Evolutionary conservation across 2,329 filamentous ascomycete genomes (phyloP), one percentile per base, ranked within the genome.

Genomic region (Aspergillus terreus): DNA sequence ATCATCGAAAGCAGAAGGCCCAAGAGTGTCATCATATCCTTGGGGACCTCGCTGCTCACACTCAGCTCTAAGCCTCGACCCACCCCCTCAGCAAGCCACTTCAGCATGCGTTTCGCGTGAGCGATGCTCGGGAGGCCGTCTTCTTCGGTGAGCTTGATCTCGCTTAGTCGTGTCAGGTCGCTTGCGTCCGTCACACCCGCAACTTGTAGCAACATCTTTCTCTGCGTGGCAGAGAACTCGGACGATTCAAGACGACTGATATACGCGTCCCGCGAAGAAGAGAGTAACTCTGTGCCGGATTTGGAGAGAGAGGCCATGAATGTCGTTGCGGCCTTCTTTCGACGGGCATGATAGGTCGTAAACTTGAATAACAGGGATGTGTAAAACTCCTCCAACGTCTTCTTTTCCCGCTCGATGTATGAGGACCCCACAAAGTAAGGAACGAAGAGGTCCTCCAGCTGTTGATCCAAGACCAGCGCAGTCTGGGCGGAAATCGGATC

Each of bases 61-160:
- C 89, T 91, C n/a, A 99, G 79, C 70, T 99, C 94, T 9, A 99
- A 79, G 0, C 91, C 90, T 57, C 94, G 82, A 36, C 94, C 88
- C 21, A 99, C 92, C 56, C 90, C 91, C 76, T 99, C 94, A 2
- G 94, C 94, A 38, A 99, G 77, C 94, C 94, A 99, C 67, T 90
- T 95, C 54, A 99, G 81, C 92, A 99, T 99, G 51, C 94, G 83
- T 74, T 97, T 97, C n/a, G 92, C 90, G 68, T 88, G 91, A n/a
- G 84, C 78, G 4, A 95, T 78, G 59, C 86, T 92, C 23, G 97
- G 76, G 51, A 84, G 79, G 32, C 94, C 94, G 64, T 99, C 92
- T 65, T 92, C 85, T 53, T 97, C 94, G 0, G 87, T 86, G 30
- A 97, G 88, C 66, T 95, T 92, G 52, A 95, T 90, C 47, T 96